Evolutionary conservation across 257 asterid species (phyloP), one percentile per base, ranked within the genome.

Genomic region (Anisodus tanguticus): DNA sequence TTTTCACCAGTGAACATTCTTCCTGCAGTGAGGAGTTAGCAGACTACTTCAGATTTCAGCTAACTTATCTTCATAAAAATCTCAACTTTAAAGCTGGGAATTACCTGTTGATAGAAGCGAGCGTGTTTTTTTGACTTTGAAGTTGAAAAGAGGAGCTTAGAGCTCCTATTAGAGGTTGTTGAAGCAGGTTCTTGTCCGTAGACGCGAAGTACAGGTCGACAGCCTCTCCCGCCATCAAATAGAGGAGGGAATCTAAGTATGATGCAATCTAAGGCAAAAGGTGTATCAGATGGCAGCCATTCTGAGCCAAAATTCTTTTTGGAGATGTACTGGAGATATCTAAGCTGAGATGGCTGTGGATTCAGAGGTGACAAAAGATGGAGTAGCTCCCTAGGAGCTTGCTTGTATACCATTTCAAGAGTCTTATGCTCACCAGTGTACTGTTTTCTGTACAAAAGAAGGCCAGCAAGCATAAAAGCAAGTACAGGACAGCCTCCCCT

Each of bases 401-500:
- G 99, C 87, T 93, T 97, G 88, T 95, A 94, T 74, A 97, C 97
- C 99, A 97, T 95, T 85, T 97, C 98, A 35, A 97, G 98, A 70
- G 99, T 95, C 90, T 95, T 97, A 91, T 86, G 97, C 90, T 97
- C 99, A 80, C 98, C 98, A 15, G 86, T 87, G 90, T 97, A 95
- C 88, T 97, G 98, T 83, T 95, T 97, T 83, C 98, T 87, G 92
- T 97, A 97, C 74, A 95, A 83, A 88, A 97, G 98, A 87, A 97
- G 99, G 83, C 97, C 98, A 11, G 99, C 98, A 85, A 97, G 99
- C 98, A 95, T 95, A 70, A 97, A 97, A 10, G 98, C 98, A 62
- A 97, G 97, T 83, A 94, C 95, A 22, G 98, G 97, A 98, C 99
- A 97, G 72, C 99, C 98, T 87, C 99, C 99, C 85, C 98, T 91